phyloP scores from a whole-genome alignment of 305 asterid genomes.

The Plantago lanceolata region DNA sequence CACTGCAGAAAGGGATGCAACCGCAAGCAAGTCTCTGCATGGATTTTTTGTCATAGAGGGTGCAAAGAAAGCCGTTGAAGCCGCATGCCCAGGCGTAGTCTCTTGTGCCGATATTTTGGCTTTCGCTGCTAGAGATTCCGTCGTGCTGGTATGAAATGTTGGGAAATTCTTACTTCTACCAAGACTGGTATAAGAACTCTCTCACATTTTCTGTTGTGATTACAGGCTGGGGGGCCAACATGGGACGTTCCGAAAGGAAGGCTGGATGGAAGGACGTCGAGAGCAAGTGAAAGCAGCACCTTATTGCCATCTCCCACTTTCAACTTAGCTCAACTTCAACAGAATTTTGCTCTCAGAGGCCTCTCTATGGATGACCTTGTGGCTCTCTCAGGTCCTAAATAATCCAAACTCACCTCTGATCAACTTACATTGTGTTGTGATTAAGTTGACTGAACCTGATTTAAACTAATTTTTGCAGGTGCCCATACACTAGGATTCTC shows the following conservation, averaged over 20 bases:
- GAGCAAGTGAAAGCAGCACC: slow-evolving; percentile 50
- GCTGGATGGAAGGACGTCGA: slow-evolving; percentile 67
- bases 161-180: neutral
- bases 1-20: slow-evolving; percentile 63
- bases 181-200: neutral
- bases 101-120: slow-evolving; percentile 86
- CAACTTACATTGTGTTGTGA: neutral
- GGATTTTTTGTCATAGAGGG: slow-evolving; percentile 61
- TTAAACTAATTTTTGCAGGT: slow-evolving; percentile 34
- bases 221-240: slow-evolving; percentile 64
- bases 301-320: slow-evolving; percentile 56
- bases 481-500: slow-evolving; percentile 77
- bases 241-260: slow-evolving; percentile 82
- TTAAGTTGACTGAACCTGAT: no score
- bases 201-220: neutral
- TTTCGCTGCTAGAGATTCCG: slow-evolving; percentile 74
- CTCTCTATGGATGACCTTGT: slow-evolving; percentile 56
- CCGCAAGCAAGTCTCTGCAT: slow-evolving; percentile 63
- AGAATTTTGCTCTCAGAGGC: slow-evolving; percentile 60
- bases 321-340: slow-evolving; percentile 57
- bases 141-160: slow-evolving; percentile 49
- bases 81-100: slow-evolving; percentile 56
- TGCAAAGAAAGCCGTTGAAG: slow-evolving; percentile 67
- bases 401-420: neutral
- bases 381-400: slow-evolving; percentile 54